Base-by-base conservation (phyloP, 2,329 filamentous ascomycete species). In the Neonectria sp. region DNA sequence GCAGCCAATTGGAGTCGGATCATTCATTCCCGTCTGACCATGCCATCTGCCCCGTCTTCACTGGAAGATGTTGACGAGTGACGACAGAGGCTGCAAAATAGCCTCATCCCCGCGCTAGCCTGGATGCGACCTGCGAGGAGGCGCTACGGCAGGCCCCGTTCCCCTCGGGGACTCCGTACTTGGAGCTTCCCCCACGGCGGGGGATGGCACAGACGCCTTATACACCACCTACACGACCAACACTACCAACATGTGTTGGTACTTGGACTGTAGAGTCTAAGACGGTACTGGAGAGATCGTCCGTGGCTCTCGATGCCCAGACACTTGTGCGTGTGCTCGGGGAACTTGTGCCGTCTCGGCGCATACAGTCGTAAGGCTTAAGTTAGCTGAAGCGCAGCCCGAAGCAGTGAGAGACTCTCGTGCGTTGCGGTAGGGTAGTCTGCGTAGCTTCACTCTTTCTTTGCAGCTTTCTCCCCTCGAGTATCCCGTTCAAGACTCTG, bases 1-100 rank as follows among this genome's bases (percentile, higher is more conserved):
- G 12, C 60, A 55, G 45, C 65, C 65, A 70, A 70, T 68, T 51
- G 46, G 40, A 55, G 17, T 11, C 40, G n/a, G 17, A 25, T n/a
- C 49, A 9, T 27, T 17, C 29, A 21, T 58, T 68, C 35, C 4
- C 8, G 37, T 57, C 60, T 65, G 68, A 63, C 65, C 68, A 63
- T 60, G 56, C 35, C 46, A 52, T 62, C 25, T 27, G 11, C n/a
- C 49, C 49, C 40, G n/a, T 12, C n/a, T 11, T 45, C 40, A n/a
- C 40, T 45, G 8, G n/a, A 45, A 45, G 40, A 8, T 45, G 25
- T 46, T 37, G 40, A 53, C 40, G 31, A 15, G 37, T 17, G 40
- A 15, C 55, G 43, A 57, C 27, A 46, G 55, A 31, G 53, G 55
- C 35, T 49, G 33, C 11, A 6, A n/a, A 48, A 62, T 55, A 55